These are phyloP conservation scores for Moelleriella libera DNA, from an alignment of 2,329 filamentous ascomycete genomes.

Conservation along the genomic window DNA sequence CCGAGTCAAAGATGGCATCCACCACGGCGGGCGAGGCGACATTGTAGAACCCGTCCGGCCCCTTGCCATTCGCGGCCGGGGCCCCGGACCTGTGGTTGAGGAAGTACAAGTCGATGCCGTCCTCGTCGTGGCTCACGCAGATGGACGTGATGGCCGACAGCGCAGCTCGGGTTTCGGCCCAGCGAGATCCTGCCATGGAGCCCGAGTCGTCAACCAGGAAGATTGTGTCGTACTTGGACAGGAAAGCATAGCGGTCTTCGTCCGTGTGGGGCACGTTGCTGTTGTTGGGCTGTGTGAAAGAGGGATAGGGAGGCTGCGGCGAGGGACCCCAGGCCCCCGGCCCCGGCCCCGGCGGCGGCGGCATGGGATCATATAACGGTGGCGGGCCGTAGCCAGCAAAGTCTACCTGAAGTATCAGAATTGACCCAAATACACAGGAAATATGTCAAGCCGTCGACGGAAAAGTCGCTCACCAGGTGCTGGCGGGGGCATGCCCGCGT, in stretches of 20 bases:
- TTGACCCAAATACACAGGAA: no score
- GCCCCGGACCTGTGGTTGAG: conserved; percentile 50
- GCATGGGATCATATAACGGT: no score
- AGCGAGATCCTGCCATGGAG: conserved; percentile 66
- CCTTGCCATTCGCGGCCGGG: conserved; percentile 21
- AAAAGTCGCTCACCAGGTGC: no score
- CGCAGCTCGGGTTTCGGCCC: conserved; percentile 59
- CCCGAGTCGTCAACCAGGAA: conserved; percentile 89
- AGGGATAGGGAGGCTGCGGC: no score
- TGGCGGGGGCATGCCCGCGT: no score
- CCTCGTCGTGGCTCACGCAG: conserved; percentile 63
- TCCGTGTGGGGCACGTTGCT: conserved; percentile 6
- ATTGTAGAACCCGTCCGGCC: conserved; percentile 46
- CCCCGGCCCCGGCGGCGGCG: no score
- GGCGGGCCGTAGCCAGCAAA: no score
- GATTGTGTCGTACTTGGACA: conserved; percentile 68
- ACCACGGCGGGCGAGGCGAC: conserved; percentile 46
- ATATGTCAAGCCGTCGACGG: no score
- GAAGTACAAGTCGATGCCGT: conserved; percentile 88
- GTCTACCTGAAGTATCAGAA: no score
- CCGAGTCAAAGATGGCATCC: conserved; percentile 52
- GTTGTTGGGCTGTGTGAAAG: not conserved
- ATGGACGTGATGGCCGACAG: conserved; percentile 66
- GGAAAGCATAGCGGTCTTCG: conserved; percentile 63
- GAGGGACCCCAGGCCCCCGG: no score